A percentile compares a stretch with the other conserved stretches of the same genome.
These are phyloP conservation scores for Penicillium sp. DNA, from an alignment of 2,329 filamentous ascomycete species.

Conservation along the genomic window DNA sequence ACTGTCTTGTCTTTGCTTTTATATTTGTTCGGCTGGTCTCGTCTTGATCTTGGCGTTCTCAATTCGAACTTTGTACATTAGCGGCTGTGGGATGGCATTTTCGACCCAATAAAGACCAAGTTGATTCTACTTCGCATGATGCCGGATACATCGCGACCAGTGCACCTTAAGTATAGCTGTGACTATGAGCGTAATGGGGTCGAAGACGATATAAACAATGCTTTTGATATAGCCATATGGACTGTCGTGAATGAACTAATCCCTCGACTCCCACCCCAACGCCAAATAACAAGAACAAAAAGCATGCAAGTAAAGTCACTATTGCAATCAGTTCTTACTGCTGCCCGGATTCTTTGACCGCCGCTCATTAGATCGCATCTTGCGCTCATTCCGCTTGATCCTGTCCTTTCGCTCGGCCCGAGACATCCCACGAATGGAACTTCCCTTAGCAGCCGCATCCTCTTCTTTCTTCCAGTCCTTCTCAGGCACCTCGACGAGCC, in stretches of 20 bases:
- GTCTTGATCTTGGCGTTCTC: slow-evolving; percentile 15
- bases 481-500: slow-evolving; percentile 87
- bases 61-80: slow-evolving; percentile 20
- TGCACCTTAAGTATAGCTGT: not conserved
- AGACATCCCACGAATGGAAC: slow-evolving; percentile 59
- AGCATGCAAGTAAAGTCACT: slow-evolving; percentile 7
- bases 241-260: slow-evolving; percentile 16
- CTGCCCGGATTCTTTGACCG: slow-evolving; percentile 36
- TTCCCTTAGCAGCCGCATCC: slow-evolving; percentile 51
- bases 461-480: slow-evolving; percentile 65
- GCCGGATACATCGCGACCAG: not conserved
- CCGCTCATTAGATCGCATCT: slow-evolving; percentile 61
- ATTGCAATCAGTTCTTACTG: slow-evolving; percentile 14
- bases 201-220: slow-evolving; percentile 16
- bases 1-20: slow-evolving; percentile 9
- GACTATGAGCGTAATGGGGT: not conserved
- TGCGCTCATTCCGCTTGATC: slow-evolving; percentile 58
- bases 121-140: no score
- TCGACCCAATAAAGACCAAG: slow-evolving; percentile 16
- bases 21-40: slow-evolving; percentile 3
- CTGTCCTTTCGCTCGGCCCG: slow-evolving; percentile 63
- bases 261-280: slow-evolving; percentile 24
- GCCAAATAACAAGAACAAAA: slow-evolving; percentile 19
- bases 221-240: slow-evolving; percentile 19
- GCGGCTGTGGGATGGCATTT: slow-evolving; percentile 17